Evolutionary conservation across 2,329 filamentous ascomycete species (phyloP), one percentile per base, ranked within the genome.

Genomic region (Fusarium floridanum): DNA sequence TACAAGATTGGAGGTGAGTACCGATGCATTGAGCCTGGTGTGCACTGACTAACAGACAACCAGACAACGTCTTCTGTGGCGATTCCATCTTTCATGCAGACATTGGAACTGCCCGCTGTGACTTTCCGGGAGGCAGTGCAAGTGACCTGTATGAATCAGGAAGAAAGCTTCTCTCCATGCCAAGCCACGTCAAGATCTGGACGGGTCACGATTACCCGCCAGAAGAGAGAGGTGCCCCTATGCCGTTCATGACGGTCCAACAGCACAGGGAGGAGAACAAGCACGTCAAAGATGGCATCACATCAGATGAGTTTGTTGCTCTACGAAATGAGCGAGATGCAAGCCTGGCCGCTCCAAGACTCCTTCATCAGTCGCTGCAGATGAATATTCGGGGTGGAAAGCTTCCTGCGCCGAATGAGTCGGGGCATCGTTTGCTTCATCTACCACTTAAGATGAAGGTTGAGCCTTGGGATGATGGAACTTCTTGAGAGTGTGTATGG

Each of bases 141-240:
- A 73, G 70, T 0, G 78, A 79, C 5, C 82, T 90, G 3, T 90
- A 81, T 66, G 56, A 77, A 4, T 89, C 88, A 1, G 84, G 77
- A 0, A 82, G 72, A 67, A 83, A 79, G 50, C 80, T 90, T 0
- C 81, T 90, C 0, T 64, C 71, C 7, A 48, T 90, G 1, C 84
- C 85, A 0, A 81, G 79, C 2, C 75, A 88, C 32, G 82, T 84
- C 50, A 86, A 84, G 59, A 83, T 90, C 53, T 90, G 87, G 84
- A 86, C 85, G 0, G 88, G 88, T 0, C 88, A 90, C 66, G 88
- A 90, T 72, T 90, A 90, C 67, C 80, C 80, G 0, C 87, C 88
- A 0, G 78, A 76, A 1, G 76, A 61, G 0, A 81, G 85, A 5
- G 66, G 67, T 0, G 78, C 71, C 0, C 84, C 86, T 0, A 67